Conservation (phyloP, 164 flowering plant species). For the Tetracentron sinense region DNA sequence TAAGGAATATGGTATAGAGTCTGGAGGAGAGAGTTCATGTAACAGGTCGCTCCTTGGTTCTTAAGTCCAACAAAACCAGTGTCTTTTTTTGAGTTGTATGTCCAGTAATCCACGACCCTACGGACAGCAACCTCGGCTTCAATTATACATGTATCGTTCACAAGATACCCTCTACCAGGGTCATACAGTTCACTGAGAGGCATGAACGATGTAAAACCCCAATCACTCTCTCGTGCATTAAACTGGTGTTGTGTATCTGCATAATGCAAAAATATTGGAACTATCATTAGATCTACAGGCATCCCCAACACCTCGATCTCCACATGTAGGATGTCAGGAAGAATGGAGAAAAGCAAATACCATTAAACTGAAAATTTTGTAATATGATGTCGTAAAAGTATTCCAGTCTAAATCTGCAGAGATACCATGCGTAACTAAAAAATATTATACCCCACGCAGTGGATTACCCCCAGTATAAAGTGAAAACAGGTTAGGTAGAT, state of each 20-base stretch:
- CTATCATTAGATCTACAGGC: constrained; percentile 7
- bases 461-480: too few species aligned
- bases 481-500: too few species aligned
- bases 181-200: constrained; percentile 81
- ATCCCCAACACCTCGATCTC: not conserved
- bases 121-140: constrained; percentile 90
- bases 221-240: constrained; percentile 82
- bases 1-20: constrained; percentile 89
- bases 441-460: too few species aligned
- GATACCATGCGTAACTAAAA: too few species aligned
- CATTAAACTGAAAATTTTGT: too few species aligned
- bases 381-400: too few species aligned
- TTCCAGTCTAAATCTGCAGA: too few species aligned
- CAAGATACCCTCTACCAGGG: constrained; percentile 66
- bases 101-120: constrained; percentile 68
- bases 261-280: constrained; percentile 11
- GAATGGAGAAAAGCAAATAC: too few species aligned
- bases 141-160: constrained; percentile 57
- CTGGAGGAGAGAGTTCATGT: constrained; percentile 92
- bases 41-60: constrained; percentile 98
- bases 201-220: constrained; percentile 97
- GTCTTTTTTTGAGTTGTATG: constrained; percentile 92
- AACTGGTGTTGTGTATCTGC: constrained; percentile 91
- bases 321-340: too few species aligned
- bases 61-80: constrained; percentile 93